Percentiles rank a stretch among this genome's conserved stretches.
These are phyloP conservation scores for Cruciata laevipes DNA, from an alignment of 257 asterid species.

Conservation along the genomic window DNA sequence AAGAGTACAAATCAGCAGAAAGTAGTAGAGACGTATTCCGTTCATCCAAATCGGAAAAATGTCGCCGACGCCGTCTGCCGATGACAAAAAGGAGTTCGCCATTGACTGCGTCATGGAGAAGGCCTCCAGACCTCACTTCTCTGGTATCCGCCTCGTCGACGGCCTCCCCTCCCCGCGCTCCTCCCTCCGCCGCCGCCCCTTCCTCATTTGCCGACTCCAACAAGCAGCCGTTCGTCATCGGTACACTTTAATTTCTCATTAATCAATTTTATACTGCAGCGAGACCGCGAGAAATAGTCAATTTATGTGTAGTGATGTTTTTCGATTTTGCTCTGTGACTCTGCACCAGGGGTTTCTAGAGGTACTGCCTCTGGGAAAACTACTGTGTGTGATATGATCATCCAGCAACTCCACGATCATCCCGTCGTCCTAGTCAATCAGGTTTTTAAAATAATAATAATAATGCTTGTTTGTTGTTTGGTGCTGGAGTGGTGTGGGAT, in stretches of 20 bases:
- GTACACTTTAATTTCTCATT: constrained; percentile 23
- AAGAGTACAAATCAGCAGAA: neutral
- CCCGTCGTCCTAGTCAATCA: constrained; percentile 94
- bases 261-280: neutral
- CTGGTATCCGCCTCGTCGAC: constrained; percentile 82
- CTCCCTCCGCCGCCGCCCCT: constrained; percentile 26
- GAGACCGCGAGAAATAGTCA: too few species aligned
- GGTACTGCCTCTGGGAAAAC: constrained; percentile 99
- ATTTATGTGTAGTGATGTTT: neutral
- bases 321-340: neutral
- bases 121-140: constrained; percentile 85
- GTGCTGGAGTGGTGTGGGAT: neutral
- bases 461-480: neutral
- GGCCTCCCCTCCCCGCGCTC: constrained; percentile 37
- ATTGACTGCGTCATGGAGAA: constrained; percentile 92
- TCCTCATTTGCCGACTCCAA: constrained; percentile 36
- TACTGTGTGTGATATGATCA: constrained; percentile 97
- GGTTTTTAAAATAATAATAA: too few species aligned
- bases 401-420: constrained; percentile 98
- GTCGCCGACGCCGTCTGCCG: constrained; percentile 15
- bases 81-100: constrained; percentile 38
- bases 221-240: constrained; percentile 95
- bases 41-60: neutral
- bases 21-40: neutral
- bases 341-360: constrained; percentile 81